phyloP scores from a whole-genome alignment of 2,329 filamentous ascomycete genomes.

The Elsinoe necatrix region DNA sequence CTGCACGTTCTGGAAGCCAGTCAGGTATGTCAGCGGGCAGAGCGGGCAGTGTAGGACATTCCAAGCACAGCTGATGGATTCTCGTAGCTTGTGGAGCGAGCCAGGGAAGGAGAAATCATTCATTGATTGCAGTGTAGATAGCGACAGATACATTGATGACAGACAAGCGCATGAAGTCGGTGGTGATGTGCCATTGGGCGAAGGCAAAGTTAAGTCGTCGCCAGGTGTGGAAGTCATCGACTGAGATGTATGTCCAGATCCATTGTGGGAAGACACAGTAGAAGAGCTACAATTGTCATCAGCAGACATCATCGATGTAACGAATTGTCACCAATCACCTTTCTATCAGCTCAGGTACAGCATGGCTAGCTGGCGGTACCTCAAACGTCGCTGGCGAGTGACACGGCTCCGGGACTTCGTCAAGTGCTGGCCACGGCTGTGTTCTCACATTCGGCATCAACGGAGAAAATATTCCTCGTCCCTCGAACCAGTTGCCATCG shows the following conservation, averaged over 20 bases:
- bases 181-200: not conserved
- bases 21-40: constrained; percentile 36
- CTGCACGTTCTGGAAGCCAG: constrained; percentile 39
- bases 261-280: constrained; percentile 3
- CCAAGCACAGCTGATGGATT: constrained; percentile 34
- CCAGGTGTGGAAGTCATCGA: constrained; percentile 1
- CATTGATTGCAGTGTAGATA: constrained; percentile 36
- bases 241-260: not conserved
- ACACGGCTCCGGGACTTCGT: not conserved
- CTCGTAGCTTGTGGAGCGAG: constrained; percentile 34
- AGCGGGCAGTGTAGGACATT: constrained; percentile 34
- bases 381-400: too few species aligned
- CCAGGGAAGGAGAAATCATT: constrained; percentile 35
- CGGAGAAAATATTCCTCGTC: constrained; percentile 1
- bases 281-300: not conserved
- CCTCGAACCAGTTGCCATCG: constrained; percentile 11
- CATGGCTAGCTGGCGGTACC: not conserved
- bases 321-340: too few species aligned
- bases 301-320: too few species aligned
- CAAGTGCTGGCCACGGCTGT: constrained; percentile 7
- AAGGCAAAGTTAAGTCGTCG: not conserved
- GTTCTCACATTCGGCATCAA: constrained; percentile 5
- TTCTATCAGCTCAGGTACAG: constrained; percentile 5
- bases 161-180: constrained; percentile 36
- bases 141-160: constrained; percentile 38